A percentile compares a stretch with the other conserved stretches of the same genome.
Evolutionary conservation across 495 filamentous ascomycete species (phyloP).

Genomic region (Cladorrhinum samala): DNA sequence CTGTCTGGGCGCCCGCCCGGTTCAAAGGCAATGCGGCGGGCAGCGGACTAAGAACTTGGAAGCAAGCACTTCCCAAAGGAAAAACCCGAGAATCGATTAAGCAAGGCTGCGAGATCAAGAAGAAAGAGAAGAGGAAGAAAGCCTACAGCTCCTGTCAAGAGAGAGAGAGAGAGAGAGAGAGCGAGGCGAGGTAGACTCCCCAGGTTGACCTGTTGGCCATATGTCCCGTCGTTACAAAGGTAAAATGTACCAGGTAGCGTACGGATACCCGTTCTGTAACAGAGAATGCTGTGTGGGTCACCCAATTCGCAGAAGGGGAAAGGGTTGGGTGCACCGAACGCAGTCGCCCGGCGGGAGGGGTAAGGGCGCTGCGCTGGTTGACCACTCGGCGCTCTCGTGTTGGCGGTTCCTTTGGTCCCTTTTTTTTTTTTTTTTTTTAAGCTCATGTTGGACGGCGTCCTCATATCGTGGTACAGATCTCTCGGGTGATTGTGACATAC

Average conservation of each 20-base stretch:
- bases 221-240: neutral
- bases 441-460: too few species aligned
- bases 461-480: neutral
- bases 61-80: neutral
- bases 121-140: neutral
- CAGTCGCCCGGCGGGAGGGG: constrained; percentile 4
- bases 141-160: too few species aligned
- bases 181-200: neutral
- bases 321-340: constrained; percentile 8
- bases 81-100: neutral
- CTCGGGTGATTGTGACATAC: neutral
- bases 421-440: neutral
- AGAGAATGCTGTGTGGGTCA: too few species aligned
- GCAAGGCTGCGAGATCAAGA: too few species aligned
- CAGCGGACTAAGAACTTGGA: neutral
- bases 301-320: too few species aligned
- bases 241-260: too few species aligned
- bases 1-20: neutral
- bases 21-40: too few species aligned
- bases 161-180: too few species aligned
- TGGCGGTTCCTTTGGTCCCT: neutral
- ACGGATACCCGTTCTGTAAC: neutral
- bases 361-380: constrained; percentile 4
- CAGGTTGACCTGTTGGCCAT: neutral
- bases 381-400: neutral